phyloP scores from a whole-genome alignment of 2,329 filamentous ascomycete genomes.

The Phaeosphaeriaceae sp. region DNA sequence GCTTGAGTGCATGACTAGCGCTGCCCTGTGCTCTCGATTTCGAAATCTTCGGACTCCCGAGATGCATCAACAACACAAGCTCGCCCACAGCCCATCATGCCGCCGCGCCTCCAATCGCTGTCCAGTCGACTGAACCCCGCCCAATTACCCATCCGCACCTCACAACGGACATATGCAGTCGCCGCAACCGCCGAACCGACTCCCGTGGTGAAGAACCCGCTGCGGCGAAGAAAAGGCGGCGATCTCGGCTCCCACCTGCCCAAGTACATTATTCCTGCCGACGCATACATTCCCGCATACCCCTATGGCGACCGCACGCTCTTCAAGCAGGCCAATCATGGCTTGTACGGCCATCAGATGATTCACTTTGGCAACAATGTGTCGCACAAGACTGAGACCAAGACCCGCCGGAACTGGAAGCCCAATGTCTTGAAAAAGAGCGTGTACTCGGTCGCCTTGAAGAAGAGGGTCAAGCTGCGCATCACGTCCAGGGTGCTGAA shows the following conservation, averaged over 20 bases:
- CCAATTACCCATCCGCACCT: conserved; percentile 14
- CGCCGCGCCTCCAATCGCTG: conserved; percentile 39
- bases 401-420: conserved; percentile 75
- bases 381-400: conserved; percentile 70
- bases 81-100: conserved; percentile 26
- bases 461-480: conserved; percentile 69
- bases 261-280: conserved; percentile 40
- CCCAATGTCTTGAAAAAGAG: conserved; percentile 74
- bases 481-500: conserved; percentile 71
- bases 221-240: conserved; percentile 37
- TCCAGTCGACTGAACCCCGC: conserved; percentile 25
- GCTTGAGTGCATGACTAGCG: conserved; percentile 2
- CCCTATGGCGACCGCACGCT: conserved; percentile 73
- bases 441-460: conserved; percentile 69
- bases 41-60: conserved; percentile 39
- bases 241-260: conserved; percentile 46
- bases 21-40: conserved; percentile 7
- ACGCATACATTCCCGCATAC: conserved; percentile 59
- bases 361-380: conserved; percentile 84
- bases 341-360: conserved; percentile 73
- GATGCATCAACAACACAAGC: not conserved
- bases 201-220: conserved; percentile 31
- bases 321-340: conserved; percentile 82
- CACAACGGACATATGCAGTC: conserved; percentile 38
- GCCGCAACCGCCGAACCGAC: conserved; percentile 27